phyloP scores from a whole-genome alignment of 257 asterid species.

The Mentha longifolia region DNA sequence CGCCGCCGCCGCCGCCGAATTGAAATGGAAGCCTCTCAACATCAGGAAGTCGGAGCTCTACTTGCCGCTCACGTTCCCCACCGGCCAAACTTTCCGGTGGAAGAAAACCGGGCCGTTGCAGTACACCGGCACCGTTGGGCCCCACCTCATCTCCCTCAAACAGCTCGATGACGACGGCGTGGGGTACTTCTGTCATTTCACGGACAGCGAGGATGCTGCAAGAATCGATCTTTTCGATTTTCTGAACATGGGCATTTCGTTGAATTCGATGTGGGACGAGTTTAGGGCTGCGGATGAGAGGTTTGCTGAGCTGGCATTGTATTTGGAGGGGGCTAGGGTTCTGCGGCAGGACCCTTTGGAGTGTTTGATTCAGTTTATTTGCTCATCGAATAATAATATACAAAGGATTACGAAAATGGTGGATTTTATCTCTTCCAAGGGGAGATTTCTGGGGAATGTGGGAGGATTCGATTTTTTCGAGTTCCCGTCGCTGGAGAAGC shows the following conservation, averaged over 20 bases:
- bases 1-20: conserved; percentile 34
- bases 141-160: conserved; percentile 76
- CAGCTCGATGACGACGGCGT: conserved; percentile 66
- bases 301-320: conserved; percentile 69
- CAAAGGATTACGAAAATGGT: conserved; percentile 91
- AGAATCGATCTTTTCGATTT: conserved; percentile 64
- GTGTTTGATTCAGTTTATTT: conserved; percentile 88
- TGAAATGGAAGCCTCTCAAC: conserved; percentile 64
- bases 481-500: conserved; percentile 67
- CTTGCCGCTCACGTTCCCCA: conserved; percentile 92
- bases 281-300: conserved; percentile 75
- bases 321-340: conserved; percentile 91
- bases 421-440: conserved; percentile 75
- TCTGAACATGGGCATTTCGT: conserved; percentile 72
- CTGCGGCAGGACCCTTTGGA: conserved; percentile 91
- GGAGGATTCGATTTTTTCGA: conserved; percentile 71
- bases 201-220: conserved; percentile 45
- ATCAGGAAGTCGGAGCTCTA: conserved; percentile 72
- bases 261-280: conserved; percentile 69
- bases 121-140: conserved; percentile 77
- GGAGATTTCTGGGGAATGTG: conserved; percentile 73
- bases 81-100: conserved; percentile 98
- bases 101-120: conserved; percentile 73
- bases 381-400: conserved; percentile 92
- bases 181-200: conserved; percentile 57